Percentiles rank a stretch among this genome's conserved stretches.
Conservation (phyloP, 768 basidiomycete species). For the Mycena belliarum region DNA sequence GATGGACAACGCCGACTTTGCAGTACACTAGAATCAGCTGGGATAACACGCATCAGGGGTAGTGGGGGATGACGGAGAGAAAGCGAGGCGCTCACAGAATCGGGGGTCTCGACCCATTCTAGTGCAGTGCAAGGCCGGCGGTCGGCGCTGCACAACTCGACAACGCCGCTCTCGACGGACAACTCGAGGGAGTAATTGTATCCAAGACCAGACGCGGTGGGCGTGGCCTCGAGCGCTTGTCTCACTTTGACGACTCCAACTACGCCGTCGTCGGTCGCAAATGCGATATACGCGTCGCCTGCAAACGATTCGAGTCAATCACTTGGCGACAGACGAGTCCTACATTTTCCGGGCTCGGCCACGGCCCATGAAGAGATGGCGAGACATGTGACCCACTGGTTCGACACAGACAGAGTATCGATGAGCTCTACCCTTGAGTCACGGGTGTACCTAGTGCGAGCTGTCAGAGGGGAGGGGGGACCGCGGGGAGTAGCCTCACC, state of each 20-base stretch:
- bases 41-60: not conserved
- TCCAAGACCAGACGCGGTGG: conserved; percentile 29
- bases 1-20: conserved; percentile 59
- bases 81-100: conserved; percentile 40
- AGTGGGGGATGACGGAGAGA: too few species aligned
- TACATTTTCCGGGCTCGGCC: conserved; percentile 43
- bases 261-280: conserved; percentile 57
- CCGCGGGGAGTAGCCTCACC: conserved; percentile 34
- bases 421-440: conserved; percentile 33
- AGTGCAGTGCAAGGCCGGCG: conserved; percentile 51
- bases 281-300: conserved; percentile 65
- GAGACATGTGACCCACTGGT: conserved; percentile 66
- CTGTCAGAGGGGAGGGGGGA: not conserved
- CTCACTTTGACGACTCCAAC: conserved; percentile 56
- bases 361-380: conserved; percentile 60
- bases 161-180: conserved; percentile 29
- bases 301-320: not conserved
- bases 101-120: conserved; percentile 50
- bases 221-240: conserved; percentile 40
- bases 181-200: conserved; percentile 37
- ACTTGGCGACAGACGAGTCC: not conserved
- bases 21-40: conserved; percentile 61
- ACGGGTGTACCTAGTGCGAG: conserved; percentile 27
- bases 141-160: conserved; percentile 37
- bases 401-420: conserved; percentile 42